Evolutionary conservation across 176 grass and related monocot species (phyloP), one percentile per base, ranked within the genome.

Genomic region (Elaeis guineensis): DNA sequence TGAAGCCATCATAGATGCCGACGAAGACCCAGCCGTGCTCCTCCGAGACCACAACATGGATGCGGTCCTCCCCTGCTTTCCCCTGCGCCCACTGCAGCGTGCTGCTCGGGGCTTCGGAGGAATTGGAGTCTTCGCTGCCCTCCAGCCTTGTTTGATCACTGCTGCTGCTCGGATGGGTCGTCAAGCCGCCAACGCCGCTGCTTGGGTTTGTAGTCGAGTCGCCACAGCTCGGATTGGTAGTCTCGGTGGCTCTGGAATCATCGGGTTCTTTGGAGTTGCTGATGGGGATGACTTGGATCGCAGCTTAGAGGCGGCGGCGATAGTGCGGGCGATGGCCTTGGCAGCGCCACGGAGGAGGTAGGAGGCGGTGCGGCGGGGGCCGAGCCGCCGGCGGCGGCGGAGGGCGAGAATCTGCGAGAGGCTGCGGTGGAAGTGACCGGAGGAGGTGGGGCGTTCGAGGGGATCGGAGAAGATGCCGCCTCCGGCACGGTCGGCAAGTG

Each of bases 1-100:
- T 98, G 79, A 98, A 98, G 21, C 93, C 93, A 21, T 98, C 93
- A 24, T 98, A 98, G 74, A 98, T 92, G 4, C 93, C 93, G 72
- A 98, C 84, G 65, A 98, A 98, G 44, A 98, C 84, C 93, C 93
- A 98, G 11, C 82, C 76, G 3, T 83, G 71, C 62, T 92, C 87
- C 58, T 92, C 93, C 17, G 87, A 98, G 24, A 98, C 87, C 2
- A 98, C 87, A 66, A 98, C 52, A 59, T 90, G 87, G 56, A 92
- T 79, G 39, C 93, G 76, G 73, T 98, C 93, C 77, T 98, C 93
- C 44, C 93, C 93, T 52, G 93, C 93, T 59, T 85, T 92, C 0
- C 93, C 93, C 62, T 92, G 93, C 25, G 87, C 93, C 93, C 93
- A 92, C 75, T 98, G 87, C 49, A 89, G 35, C 4, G 69, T 80